phyloP scores from a whole-genome alignment of 257 asterid genomes.

The Sherardia arvensis region DNA sequence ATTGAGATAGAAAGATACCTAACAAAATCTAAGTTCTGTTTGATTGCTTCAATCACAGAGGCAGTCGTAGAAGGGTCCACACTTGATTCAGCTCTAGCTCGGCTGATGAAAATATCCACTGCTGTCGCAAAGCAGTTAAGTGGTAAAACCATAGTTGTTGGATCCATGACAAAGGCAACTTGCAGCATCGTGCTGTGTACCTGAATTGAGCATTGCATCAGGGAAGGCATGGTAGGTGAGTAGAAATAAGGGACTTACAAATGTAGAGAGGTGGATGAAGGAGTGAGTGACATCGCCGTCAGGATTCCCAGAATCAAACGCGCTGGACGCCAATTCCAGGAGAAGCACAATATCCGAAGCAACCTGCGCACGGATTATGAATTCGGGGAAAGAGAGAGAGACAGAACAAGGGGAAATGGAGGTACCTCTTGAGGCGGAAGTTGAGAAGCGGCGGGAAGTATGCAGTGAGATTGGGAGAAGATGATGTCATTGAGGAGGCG shows the following conservation, averaged over 20 bases:
- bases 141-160: slow-evolving; percentile 44
- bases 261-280: slow-evolving; percentile 11
- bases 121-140: slow-evolving; percentile 42
- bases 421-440: slow-evolving; percentile 75
- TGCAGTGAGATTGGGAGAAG: slow-evolving; percentile 46
- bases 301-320: slow-evolving; percentile 12
- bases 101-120: slow-evolving; percentile 33
- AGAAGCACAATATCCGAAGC: slow-evolving; percentile 56
- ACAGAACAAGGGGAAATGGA: too few species aligned
- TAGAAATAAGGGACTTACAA: slow-evolving; percentile 12
- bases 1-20: slow-evolving; percentile 28
- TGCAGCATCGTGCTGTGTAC: slow-evolving; percentile 35
- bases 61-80: slow-evolving; percentile 22
- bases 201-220: slow-evolving; percentile 38
- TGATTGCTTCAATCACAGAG: slow-evolving; percentile 39
- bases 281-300: slow-evolving; percentile 10
- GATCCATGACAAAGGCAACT: slow-evolving; percentile 41
- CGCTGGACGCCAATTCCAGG: slow-evolving; percentile 43
- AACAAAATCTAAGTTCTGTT: slow-evolving; percentile 56
- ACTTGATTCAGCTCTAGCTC: slow-evolving; percentile 29
- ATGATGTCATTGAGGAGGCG: slow-evolving; percentile 44
- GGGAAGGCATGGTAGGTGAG: too few species aligned
- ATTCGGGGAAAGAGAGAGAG: too few species aligned
- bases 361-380: slow-evolving; percentile 26
- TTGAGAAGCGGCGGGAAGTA: slow-evolving; percentile 43